Evolutionary conservation across 2,329 filamentous ascomycete species (phyloP).

Genomic region (Geosmithia putterillii): DNA sequence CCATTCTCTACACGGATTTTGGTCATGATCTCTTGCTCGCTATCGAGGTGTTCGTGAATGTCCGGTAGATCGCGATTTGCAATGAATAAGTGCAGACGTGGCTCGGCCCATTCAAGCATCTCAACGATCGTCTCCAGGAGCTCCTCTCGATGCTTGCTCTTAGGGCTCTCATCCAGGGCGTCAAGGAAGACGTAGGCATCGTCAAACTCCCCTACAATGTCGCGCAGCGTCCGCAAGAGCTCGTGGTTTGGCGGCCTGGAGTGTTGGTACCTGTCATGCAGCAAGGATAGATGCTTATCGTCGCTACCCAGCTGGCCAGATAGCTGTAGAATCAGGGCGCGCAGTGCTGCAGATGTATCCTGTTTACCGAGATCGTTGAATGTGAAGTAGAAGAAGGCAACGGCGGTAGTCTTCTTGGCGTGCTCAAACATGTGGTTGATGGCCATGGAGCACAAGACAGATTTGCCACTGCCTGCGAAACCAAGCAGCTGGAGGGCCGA

Average conservation of each 20-base stretch:
- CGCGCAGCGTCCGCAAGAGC: conserved; percentile 9
- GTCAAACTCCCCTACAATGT: conserved; percentile 13
- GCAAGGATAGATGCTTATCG: conserved; percentile 6
- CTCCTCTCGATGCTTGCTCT: conserved; percentile 9
- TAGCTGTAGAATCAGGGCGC: conserved; percentile 19
- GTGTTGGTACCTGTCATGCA: conserved; percentile 7
- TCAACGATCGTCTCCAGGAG: conserved; percentile 13
- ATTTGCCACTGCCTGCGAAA: conserved; percentile 26
- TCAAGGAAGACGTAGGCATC: conserved; percentile 21
- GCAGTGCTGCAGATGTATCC: conserved; percentile 15
- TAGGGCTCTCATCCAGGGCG: conserved; percentile 22
- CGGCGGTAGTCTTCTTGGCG: conserved; percentile 9
- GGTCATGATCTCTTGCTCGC: conserved; percentile 1
- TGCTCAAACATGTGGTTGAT: conserved; percentile 11
- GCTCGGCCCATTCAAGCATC: conserved; percentile 10
- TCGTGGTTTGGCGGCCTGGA: conserved; percentile 8
- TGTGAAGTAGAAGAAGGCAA: conserved; percentile 27
- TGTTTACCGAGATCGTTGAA: conserved; percentile 22
- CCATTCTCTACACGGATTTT: no score
- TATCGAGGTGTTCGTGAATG: conserved; percentile 11
- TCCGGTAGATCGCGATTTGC: conserved; percentile 19
- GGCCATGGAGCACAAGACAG: conserved; percentile 21
- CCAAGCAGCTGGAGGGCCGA: conserved; percentile 26
- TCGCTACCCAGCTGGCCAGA: conserved; percentile 10
- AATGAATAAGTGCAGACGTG: conserved; percentile 14